Base-by-base conservation (phyloP, 805 yeast species). In the Myxozyma mucilagina region DNA sequence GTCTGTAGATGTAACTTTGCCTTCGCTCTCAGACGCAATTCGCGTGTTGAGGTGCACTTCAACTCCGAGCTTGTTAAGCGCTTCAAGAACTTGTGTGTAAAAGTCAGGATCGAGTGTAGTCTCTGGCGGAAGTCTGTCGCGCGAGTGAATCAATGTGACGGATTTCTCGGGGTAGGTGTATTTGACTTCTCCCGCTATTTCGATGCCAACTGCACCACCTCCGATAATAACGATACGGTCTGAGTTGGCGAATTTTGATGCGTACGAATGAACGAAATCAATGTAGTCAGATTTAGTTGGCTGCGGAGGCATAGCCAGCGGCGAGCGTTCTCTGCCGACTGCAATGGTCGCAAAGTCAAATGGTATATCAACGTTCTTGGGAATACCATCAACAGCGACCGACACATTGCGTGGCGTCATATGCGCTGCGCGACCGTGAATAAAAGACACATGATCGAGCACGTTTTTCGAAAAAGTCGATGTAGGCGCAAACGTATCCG, bases 191-290 rank as follows among this genome's bases (percentile, higher is more conserved):
- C 79, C 82, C 1, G 83, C 80, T 32, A 79, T 70, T 66, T 82
- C 85, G 49, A 81, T 76, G 0, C 84, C 85, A 20, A 80, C 71
- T 0, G 84, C 82, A 20, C 85, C 85, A 16, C 80, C 84, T 4
- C 85, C 85, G 57, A 81, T 76, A 13, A 79, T 71, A 4, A 80
- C 76, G 14, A 82, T 74, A 6, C 68, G 72, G 6, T 78, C 68
- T 13, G 79, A 75, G 1, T 59, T 43, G 11, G 67, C 70, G 50
- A 82, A 74, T 14, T 70, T 69, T 0, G 66, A 63, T 18, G 53
- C 58, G 39, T 49, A 41, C 49, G 29, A 29, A 34, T 50, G 44
- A 18, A 57, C 53, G 34, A 44, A 47, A n/a, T 13, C 32, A 39
- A 55, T 20, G 6, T 57, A 56, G 13, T 50, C 56, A 18, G 29